Base-by-base conservation (phyloP, 2,329 filamentous ascomycete species). In the Aspergillus sp. region DNA sequence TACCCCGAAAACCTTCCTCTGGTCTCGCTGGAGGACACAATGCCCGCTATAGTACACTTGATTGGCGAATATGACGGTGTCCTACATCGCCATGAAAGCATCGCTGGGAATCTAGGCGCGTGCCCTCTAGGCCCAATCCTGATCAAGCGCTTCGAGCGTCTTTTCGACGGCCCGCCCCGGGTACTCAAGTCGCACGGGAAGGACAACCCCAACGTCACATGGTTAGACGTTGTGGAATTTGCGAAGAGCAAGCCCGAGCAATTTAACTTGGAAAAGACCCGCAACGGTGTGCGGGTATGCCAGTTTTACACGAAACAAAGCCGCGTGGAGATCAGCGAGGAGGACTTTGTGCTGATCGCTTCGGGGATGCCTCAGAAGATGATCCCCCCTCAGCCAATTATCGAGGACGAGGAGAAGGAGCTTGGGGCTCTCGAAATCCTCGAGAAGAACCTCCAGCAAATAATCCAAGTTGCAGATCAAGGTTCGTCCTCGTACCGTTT, bases 391-490 rank as follows among this genome's bases (percentile, higher is more conserved):
- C 86, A 93, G 62, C 90, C 91, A 1, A 87, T 95, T 48, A 85
- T 89, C 57, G 91, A 96, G 69, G 91, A 96, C 68, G 92, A 96
- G 74, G 86, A 88, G 69, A 91, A 91, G 63, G 91, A 96, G 71
- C 75, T 96, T 38, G 90, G 87, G 12, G 93, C 91, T 0, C 78
- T 96, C 66, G 90, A 95, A 66, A 93, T 96, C 50, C 74, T 96
- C 26, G 90, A 96, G 73, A 86, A 88, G 71, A 89, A 91, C 60
- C 78, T 96, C 36, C 85, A 86, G 38, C 83, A 89, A 63, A 83
- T 96, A 43, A 91, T 90, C 64, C 90, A 91, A 69, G 86, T 88
- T 68, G 91, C 91, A 3, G 91, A 96, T 69, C 88, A 91, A 78
- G 86, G 83, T 84, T 71, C 64, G 77, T 57, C 12, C 17, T 53